Evolutionary conservation across 2,329 filamentous ascomycete species (phyloP), one percentile per base, ranked within the genome.

Genomic region (Xylaria polymorpha): DNA sequence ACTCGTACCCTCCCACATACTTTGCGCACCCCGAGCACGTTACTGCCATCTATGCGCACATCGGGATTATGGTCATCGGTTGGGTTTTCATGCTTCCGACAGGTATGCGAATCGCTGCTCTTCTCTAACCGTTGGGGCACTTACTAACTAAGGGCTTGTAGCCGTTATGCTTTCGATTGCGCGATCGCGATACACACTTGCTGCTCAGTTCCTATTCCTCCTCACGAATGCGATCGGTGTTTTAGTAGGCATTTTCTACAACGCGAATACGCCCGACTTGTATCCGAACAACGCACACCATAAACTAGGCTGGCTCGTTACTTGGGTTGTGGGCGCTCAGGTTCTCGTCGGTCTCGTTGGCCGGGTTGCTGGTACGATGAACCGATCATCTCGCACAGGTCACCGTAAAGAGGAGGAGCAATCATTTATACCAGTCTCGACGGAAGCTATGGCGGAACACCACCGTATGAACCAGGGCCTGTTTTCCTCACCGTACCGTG

Each of bases 221-320:
- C 81, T 85, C 1, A 78, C 85, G 43, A 93, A 94, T 77, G 85
- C 84, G 3, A 73, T 91, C 1, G 92, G 91, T 20, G 73, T 94
- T 29, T 76, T 93, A 15, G 78, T 92, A 32, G 89, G 88, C 8
- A 85, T 88, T 59, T 82, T 93, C 41, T 97, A 97, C 83, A 94
- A 96, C 78, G 85, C 87, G 67, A 89, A 87, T 71, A 97, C 94
- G 0, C 94, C 94, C 0, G 93, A 97, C 77, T 83, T 98, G 25
- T 98, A 97, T 78, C 90, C 90, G 39, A 91, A 92, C 77, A 97
- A 97, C 77, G 88, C 91, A n/a, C 94, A 98, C 79, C 90, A 94
- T 82, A 94, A 92, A 79, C 86, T 95, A 51, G 94, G 94, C 64
- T 98, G 95, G 95, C 85, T 93, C 50, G 86, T 91, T 37, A 95